Conservation (phyloP, 805 yeast genomes). For the Candida broadrunensis region DNA sequence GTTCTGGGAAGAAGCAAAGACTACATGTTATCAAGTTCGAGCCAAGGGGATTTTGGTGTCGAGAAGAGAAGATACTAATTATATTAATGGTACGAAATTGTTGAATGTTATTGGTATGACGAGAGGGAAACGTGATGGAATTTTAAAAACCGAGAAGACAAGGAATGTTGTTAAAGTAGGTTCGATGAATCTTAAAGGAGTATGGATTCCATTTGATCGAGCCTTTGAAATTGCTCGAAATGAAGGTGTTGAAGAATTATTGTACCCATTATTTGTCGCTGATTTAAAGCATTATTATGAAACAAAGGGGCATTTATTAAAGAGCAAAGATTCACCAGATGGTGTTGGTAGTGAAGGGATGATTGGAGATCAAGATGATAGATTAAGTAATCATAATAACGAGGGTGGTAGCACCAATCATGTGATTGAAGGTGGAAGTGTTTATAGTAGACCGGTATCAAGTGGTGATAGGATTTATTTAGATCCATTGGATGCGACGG, state of each 20-base stretch:
- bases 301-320: constrained; percentile 21
- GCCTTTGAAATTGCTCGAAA: constrained; percentile 39
- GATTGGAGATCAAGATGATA: background rate
- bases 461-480: background rate
- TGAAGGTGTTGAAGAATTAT: constrained; percentile 31
- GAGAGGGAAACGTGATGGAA: constrained; percentile 40
- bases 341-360: background rate
- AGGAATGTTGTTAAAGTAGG: constrained; percentile 33
- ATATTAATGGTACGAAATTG: constrained; percentile 36
- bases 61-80: constrained; percentile 32
- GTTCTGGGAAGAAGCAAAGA: constrained; percentile 35
- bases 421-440: no score
- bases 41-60: constrained; percentile 31
- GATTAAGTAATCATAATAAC: no score
- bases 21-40: constrained; percentile 36
- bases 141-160: constrained; percentile 31
- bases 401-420: no score
- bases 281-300: constrained; percentile 25
- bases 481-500: background rate
- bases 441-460: background rate
- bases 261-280: constrained; percentile 32
- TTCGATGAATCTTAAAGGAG: constrained; percentile 39
- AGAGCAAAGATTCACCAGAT: constrained; percentile 10
- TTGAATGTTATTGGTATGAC: constrained; percentile 38
- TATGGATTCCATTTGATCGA: constrained; percentile 40